Conservation (phyloP, 768 basidiomycete genomes). For the Obba rivulosa region DNA sequence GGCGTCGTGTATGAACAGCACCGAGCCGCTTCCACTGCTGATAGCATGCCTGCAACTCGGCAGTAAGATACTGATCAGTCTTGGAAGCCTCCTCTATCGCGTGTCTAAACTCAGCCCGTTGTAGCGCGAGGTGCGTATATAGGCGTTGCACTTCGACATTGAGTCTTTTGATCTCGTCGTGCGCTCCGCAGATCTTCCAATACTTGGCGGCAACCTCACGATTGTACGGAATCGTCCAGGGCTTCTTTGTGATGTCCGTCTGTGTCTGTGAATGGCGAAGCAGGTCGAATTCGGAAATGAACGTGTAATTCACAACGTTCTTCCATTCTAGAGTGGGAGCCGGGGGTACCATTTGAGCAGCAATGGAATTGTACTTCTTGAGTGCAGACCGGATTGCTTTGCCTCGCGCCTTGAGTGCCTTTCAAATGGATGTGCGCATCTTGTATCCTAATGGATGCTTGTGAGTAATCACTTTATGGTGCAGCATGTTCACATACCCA, state of each 20-base stretch:
- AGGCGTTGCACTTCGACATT: constrained; percentile 1
- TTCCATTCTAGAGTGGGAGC: constrained; percentile 4
- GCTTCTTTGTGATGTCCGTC: background rate
- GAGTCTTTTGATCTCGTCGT: background rate
- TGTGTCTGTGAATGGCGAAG: background rate
- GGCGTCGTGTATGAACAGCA: background rate
- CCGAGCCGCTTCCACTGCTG: background rate
- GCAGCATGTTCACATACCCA: background rate
- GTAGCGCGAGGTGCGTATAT: background rate
- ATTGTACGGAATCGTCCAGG: constrained; percentile 2
- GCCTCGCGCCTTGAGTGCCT: constrained; percentile 3
- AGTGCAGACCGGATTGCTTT: constrained; percentile 3
- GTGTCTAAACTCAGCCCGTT: background rate
- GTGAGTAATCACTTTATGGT: background rate
- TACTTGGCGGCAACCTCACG: constrained; percentile 4
- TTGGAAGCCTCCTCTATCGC: background rate
- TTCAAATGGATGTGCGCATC: constrained; percentile 5
- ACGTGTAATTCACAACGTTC: constrained; percentile 5
- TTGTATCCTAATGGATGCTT: too few relatives aligned
- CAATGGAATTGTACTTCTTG: constrained; percentile 2
- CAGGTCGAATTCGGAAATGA: constrained; percentile 4
- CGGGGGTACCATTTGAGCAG: constrained; percentile 1
- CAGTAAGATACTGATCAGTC: background rate
- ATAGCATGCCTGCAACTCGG: background rate
- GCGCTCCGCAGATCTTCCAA: constrained; percentile 1